phyloP scores from a whole-genome alignment of 2,329 filamentous ascomycete genomes.

The Colletotrichum orchidophilum region DNA sequence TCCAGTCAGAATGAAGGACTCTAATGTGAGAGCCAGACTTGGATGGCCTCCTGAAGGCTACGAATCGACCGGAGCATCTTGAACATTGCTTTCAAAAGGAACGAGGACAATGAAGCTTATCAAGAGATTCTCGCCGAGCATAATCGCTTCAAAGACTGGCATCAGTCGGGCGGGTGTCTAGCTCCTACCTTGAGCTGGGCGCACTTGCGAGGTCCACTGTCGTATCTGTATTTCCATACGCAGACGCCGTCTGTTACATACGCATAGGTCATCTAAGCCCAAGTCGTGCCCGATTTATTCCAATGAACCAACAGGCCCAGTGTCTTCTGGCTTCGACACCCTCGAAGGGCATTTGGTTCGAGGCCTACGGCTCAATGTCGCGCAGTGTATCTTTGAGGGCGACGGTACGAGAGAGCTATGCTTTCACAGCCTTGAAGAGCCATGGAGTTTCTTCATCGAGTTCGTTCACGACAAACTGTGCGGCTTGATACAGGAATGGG shows the following conservation, averaged over 20 bases:
- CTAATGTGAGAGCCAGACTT: background rate
- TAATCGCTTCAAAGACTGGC: too few species aligned
- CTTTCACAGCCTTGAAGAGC: background rate
- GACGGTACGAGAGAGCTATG: background rate
- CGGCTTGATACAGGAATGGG: background rate
- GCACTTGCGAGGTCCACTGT: too few species aligned
- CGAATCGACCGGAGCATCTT: too few species aligned
- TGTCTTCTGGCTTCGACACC: background rate
- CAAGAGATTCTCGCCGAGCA: too few species aligned
- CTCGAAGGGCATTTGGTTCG: background rate
- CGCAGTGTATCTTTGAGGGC: background rate
- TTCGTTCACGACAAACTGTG: background rate
- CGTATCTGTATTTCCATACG: too few species aligned
- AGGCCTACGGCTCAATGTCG: background rate
- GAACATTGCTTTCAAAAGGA: too few species aligned
- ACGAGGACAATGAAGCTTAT: too few species aligned
- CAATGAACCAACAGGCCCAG: background rate
- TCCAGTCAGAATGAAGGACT: background rate
- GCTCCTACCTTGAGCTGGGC: too few species aligned
- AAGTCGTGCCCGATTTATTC: background rate
- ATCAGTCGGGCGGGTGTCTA: too few species aligned
- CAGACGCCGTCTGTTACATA: too few species aligned
- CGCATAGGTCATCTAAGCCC: too few species aligned
- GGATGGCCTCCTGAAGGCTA: too few species aligned
- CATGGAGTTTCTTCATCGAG: background rate